Evolutionary conservation across 2,329 filamentous ascomycete genomes (phyloP), one percentile per base, ranked within the genome.

Genomic region (Colletotrichum nymphaeae): DNA sequence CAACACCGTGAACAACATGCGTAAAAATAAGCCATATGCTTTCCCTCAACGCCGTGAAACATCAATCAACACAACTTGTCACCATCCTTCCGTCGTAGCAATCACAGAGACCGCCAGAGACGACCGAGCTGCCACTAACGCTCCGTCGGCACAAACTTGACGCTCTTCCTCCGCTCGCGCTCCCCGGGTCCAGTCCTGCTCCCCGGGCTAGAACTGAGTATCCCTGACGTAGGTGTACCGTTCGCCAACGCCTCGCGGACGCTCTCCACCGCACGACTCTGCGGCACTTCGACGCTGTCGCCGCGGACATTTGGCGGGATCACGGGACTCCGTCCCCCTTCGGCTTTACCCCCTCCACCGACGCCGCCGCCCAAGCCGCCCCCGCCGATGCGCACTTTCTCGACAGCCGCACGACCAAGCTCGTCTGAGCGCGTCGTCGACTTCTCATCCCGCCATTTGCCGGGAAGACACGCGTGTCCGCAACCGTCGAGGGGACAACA

Each of bases 401-500:
- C 87, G 3, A 85, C 81, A 1, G 86, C 83, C 1, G 81, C 85
- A 3, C 88, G 85, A 12, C 84, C 85, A 2, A 91, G 80, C 69
- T 91, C 89, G n/a, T 90, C 89, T 37, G 84, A 84, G 4, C 85
- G 81, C 3, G 83, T 83, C 0, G 83, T 84, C 30, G 79, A 81
- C 1, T 78, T 84, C 76, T 90, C 88, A 7, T 86, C 83, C 5
- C 88, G 85, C 81, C 89, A 91, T 46, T 83, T 83, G 0, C 89
- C 89, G 0, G 90, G 89, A 0, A 92, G 84, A 74, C 91, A 93
- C 32, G 89, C 88, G 76, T 93, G 91, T 3, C 90, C 88, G 77
- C 91, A 93, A 0, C 91, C 90, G 74, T 92, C 90, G n/a, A 91
- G 81, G 1, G 91, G 90, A 75, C 91, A 93, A 79, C 87, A 91